Percentiles rank a stretch among this genome's conserved stretches.
These are phyloP conservation scores for Vigna nakashimae DNA, from an alignment of 306 rosid genomes.

Conservation along the genomic window DNA sequence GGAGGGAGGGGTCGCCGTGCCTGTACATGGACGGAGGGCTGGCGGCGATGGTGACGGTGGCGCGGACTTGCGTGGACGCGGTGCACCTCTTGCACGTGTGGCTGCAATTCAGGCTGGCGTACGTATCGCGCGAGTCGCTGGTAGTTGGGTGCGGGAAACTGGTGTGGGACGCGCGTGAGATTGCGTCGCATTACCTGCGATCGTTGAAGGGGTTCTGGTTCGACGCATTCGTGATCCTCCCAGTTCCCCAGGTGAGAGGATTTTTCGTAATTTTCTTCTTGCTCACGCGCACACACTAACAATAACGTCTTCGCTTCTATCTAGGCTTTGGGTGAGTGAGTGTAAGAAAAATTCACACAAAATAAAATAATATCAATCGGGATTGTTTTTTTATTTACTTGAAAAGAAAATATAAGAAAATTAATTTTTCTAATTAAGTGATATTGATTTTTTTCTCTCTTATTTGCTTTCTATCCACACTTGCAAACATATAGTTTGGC, in stretches of 20 bases:
- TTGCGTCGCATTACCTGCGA: slow-evolving; percentile 76
- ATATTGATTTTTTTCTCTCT: neutral
- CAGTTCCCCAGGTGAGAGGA: slow-evolving; percentile 75
- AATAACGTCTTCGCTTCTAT: no score
- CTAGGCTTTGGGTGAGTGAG: no score
- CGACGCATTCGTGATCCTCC: slow-evolving; percentile 89
- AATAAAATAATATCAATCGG: no score
- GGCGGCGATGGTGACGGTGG: slow-evolving; percentile 77
- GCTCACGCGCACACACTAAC: neutral
- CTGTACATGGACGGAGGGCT: slow-evolving; percentile 88
- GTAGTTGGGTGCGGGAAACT: slow-evolving; percentile 98
- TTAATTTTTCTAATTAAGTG: no score
- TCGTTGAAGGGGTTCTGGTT: slow-evolving; percentile 91
- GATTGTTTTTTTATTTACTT: no score
- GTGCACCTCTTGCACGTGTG: slow-evolving; percentile 80
- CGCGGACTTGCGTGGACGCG: slow-evolving; percentile 74
- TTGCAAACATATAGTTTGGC: neutral
- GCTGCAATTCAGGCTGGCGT: slow-evolving; percentile 89
- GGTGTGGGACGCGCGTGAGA: slow-evolving; percentile 91
- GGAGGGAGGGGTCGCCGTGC: slow-evolving; percentile 84
- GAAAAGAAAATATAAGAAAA: no score
- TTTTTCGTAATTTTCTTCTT: neutral
- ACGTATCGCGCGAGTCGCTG: slow-evolving; percentile 86
- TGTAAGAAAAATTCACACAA: no score
- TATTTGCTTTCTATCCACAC: neutral